phyloP scores from a whole-genome alignment of 352 stramenopile species.

The Phytophthora chlamydospora region DNA sequence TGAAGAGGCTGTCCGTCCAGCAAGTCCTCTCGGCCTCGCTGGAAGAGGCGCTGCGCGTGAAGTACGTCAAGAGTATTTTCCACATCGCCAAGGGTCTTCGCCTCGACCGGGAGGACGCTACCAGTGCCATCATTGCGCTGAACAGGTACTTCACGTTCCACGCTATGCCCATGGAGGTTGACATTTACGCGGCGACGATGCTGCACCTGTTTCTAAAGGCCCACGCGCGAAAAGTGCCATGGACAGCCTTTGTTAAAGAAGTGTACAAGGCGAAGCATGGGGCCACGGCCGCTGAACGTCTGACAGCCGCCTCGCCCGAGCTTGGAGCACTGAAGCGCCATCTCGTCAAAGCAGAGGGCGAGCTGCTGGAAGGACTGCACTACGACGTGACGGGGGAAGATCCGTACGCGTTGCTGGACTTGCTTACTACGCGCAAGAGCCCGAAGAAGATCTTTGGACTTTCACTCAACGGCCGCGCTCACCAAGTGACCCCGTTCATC shows the following conservation, averaged over 20 bases:
- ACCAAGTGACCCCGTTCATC: conserved; percentile 23
- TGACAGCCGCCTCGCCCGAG: conserved; percentile 43
- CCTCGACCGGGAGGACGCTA: conserved; percentile 71
- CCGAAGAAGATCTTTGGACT: conserved; percentile 43
- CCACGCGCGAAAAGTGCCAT: conserved; percentile 61
- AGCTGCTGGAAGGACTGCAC: conserved; percentile 74
- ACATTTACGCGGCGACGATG: conserved; percentile 71
- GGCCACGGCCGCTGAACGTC: conserved; percentile 19
- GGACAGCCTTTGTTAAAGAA: conserved; percentile 70
- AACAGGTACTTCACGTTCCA: conserved; percentile 84
- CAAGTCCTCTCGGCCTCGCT: conserved; percentile 67
- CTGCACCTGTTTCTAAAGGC: conserved; percentile 82
- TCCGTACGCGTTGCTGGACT: conserved; percentile 73
- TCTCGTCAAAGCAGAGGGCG: conserved; percentile 60
- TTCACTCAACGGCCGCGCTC: conserved; percentile 13
- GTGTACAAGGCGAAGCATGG: conserved; percentile 72
- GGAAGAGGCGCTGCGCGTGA: conserved; percentile 68
- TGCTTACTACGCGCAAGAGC: conserved; percentile 56
- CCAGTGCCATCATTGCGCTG: conserved; percentile 78
- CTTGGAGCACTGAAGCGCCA: conserved; percentile 65
- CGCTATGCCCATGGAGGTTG: conserved; percentile 72
- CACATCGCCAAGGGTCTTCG: conserved; percentile 66
- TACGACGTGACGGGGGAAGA: conserved; percentile 81
- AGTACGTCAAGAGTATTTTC: conserved; percentile 71
- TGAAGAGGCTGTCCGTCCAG: conserved; percentile 63